Evolutionary conservation across 495 filamentous ascomycete genomes (phyloP).

Genomic region (Xylaria cubensis): DNA sequence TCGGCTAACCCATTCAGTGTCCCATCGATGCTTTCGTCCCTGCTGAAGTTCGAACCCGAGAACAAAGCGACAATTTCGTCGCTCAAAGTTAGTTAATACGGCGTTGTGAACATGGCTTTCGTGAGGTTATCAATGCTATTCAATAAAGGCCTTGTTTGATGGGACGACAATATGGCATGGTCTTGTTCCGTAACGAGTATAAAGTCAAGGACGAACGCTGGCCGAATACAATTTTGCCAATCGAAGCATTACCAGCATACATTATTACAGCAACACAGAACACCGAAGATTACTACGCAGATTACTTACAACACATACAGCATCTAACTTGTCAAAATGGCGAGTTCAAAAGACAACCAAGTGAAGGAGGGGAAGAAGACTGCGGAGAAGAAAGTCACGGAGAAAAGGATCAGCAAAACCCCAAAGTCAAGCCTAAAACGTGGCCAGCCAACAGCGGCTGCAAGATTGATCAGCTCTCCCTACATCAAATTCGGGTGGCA

Average conservation of each 20-base stretch:
- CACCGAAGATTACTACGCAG: not conserved
- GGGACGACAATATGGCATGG: slow-evolving; percentile 10
- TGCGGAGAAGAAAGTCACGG: not conserved
- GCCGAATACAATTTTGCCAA: not conserved
- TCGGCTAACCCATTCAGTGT: not conserved
- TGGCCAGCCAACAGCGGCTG: slow-evolving; percentile 28
- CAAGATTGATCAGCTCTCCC: slow-evolving; percentile 29
- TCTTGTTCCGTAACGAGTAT: slow-evolving; percentile 8
- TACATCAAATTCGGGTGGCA: slow-evolving; percentile 38
- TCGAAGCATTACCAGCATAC: not conserved
- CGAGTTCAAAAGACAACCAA: not conserved
- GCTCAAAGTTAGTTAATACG: not conserved
- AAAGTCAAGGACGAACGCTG: not conserved
- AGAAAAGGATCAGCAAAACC: slow-evolving; percentile 11
- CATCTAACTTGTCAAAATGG: slow-evolving; percentile 16
- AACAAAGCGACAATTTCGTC: slow-evolving; percentile 8
- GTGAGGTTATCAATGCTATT: not conserved
- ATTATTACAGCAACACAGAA: not conserved
- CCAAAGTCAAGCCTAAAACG: slow-evolving; percentile 9
- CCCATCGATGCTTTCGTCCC: slow-evolving; percentile 25
- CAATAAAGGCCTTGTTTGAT: slow-evolving; percentile 11
- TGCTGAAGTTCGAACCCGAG: not conserved
- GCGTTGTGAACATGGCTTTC: not conserved
- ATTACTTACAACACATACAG: slow-evolving; percentile 4
- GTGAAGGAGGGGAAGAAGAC: not conserved